Evolutionary conservation across 257 asterid genomes (phyloP), one percentile per base, ranked within the genome.

Genomic region (Nicotiana obtusifolia): DNA sequence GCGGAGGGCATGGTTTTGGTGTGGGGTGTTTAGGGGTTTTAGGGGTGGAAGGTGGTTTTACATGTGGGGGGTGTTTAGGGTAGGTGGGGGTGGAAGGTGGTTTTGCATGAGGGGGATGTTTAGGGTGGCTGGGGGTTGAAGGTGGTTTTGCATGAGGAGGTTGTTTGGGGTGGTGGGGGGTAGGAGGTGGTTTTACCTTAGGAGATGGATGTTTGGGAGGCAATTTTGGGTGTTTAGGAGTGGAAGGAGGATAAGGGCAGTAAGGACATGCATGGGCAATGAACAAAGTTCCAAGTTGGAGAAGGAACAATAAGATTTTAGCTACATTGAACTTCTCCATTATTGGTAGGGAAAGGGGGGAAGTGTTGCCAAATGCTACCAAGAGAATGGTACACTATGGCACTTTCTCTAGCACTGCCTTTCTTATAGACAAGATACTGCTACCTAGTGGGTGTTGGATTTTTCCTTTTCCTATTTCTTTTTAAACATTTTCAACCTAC

Each of bases 261-360:
- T 82, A 31, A n/a, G 92, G 92, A 14, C 97, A 90, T 87, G 93
- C 94, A 61, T 82, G 86, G 57, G 92, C 82, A 54, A 61, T 28
- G 14, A 90, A 79, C 78, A 91, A 64, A 44, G 88, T 77, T 81
- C 88, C 92, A 20, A 88, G 84, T 82, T 83, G 85, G 62, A 92
- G 91, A 10, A 88, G 82, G 24, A 92, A 73, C 79, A 73, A 47
- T 47, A 73, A 73, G 4, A 73, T 9, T 73, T 16, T 47, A 73
- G 61, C 79, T 47, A 73, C 24, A 47, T 47, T 73, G 49, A 22
- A 47, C 61, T 47, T 73, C 41, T 73, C 79, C 79, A 73, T 73
- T 13, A 14, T 52, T 73, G 79, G 41, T 73, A 24, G 24, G 62
- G 79, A 73, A 61, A 73, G 41, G n/a, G n/a, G n/a, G 79, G 37